Conservation (phyloP, 2,329 filamentous ascomycete species). For the Chrysoporthe puriensis region DNA sequence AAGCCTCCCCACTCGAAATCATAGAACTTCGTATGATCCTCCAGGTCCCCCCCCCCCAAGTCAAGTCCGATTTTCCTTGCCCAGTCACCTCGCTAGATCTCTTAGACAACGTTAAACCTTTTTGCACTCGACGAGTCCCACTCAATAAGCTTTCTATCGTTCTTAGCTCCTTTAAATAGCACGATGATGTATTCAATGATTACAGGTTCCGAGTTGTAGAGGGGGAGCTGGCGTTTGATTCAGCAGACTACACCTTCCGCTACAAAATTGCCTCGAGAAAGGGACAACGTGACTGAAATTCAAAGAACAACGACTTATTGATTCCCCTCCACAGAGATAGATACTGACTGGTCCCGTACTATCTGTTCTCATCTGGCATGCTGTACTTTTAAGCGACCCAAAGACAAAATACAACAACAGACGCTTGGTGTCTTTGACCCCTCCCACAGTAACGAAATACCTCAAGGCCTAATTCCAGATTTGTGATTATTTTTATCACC, state of each 20-base stretch:
- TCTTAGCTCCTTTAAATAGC: slow-evolving; percentile 9
- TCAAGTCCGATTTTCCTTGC: slow-evolving; percentile 4
- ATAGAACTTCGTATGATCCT: slow-evolving; percentile 2
- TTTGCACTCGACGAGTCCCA: slow-evolving; percentile 1
- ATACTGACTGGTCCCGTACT: too few species aligned
- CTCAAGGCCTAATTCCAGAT: neutral
- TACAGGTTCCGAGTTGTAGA: neutral
- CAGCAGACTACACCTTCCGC: too few species aligned
- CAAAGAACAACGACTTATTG: too few species aligned
- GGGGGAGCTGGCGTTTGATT: neutral
- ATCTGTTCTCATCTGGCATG: too few species aligned
- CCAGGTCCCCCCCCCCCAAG: neutral
- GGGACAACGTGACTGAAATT: too few species aligned
- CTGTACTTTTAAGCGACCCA: too few species aligned
- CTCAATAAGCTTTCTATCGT: neutral
- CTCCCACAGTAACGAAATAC: neutral
- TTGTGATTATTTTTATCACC: too few species aligned
- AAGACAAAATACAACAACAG: too few species aligned
- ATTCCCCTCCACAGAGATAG: too few species aligned
- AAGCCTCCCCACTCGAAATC: slow-evolving; percentile 7
- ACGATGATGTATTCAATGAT: slow-evolving; percentile 1
- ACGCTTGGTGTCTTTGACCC: too few species aligned
- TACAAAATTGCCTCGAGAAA: neutral
- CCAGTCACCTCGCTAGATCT: slow-evolving; percentile 3
- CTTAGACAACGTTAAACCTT: neutral